These are phyloP conservation scores for Alternaria dauci DNA, from an alignment of 2,329 filamentous ascomycete species.

Conservation along the genomic window DNA sequence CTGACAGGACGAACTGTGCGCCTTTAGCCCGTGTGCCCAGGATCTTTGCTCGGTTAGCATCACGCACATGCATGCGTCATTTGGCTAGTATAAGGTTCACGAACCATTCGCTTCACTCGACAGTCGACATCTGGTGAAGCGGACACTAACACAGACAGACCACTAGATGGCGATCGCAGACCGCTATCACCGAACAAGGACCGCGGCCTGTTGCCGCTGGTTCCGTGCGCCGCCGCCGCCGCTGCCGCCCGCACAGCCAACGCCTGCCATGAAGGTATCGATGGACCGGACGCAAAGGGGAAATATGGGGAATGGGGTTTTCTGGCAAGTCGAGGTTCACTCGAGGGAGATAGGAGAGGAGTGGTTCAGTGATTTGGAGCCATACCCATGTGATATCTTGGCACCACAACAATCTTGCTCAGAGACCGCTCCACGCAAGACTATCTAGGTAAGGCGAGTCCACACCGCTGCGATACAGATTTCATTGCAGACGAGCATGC, in stretches of 20 bases:
- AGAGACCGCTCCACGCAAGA: background rate
- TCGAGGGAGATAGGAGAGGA: background rate
- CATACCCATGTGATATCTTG: background rate
- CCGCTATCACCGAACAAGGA: conserved; percentile 20
- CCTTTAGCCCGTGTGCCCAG: conserved; percentile 10
- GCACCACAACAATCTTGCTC: background rate
- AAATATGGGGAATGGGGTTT: background rate
- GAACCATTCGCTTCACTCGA: conserved; percentile 8
- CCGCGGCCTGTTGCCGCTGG: conserved; percentile 20
- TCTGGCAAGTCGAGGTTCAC: background rate
- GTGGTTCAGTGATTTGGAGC: background rate
- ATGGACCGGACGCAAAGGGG: background rate
- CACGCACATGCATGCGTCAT: conserved; percentile 7
- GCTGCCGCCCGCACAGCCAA: conserved; percentile 10
- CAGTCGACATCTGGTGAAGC: background rate
- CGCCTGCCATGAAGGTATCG: conserved; percentile 8
- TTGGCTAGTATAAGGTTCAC: conserved; percentile 11
- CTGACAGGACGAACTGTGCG: conserved; percentile 22
- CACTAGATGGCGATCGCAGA: conserved; percentile 12
- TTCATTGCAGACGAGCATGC: background rate
- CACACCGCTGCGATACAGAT: background rate
- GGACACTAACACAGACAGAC: background rate
- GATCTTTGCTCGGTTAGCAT: conserved; percentile 4
- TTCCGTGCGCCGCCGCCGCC: conserved; percentile 24
- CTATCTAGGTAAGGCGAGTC: background rate